Evolutionary conservation across 2,329 filamentous ascomycete genomes (phyloP).

Genomic region (Purpureocillium lavendulum): DNA sequence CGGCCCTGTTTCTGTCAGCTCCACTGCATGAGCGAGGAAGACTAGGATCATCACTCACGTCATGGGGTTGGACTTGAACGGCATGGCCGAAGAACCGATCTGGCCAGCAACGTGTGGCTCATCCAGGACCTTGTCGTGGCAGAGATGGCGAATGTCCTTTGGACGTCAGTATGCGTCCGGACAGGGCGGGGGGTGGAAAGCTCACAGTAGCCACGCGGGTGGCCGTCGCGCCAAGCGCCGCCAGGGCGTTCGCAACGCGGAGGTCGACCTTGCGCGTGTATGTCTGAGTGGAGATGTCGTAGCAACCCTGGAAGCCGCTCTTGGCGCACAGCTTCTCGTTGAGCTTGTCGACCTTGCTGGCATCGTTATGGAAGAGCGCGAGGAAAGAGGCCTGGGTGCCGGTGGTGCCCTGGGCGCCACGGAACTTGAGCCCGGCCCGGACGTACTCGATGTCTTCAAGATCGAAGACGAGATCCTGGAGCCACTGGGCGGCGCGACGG

Average conservation of each 20-base stretch:
- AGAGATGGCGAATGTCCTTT: constrained; percentile 64
- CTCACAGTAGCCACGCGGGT: not conserved
- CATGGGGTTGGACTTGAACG: constrained; percentile 15
- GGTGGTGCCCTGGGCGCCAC: constrained; percentile 60
- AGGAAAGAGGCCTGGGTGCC: constrained; percentile 71
- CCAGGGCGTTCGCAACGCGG: constrained; percentile 71
- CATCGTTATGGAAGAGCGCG: constrained; percentile 35
- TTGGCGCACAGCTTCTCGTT: constrained; percentile 49
- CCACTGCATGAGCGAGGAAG: not conserved
- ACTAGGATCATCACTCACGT: constrained; percentile 2
- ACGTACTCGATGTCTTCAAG: constrained; percentile 64
- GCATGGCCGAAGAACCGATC: constrained; percentile 50
- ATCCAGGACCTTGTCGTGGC: constrained; percentile 73
- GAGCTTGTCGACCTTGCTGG: constrained; percentile 41
- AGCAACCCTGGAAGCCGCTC: constrained; percentile 41
- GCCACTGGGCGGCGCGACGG: constrained; percentile 51
- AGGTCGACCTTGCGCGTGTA: constrained; percentile 74
- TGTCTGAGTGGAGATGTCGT: constrained; percentile 56
- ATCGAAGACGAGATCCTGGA: constrained; percentile 57
- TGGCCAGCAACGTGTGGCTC: constrained; percentile 76
- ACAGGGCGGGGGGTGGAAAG: no score
- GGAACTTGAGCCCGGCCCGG: constrained; percentile 62
- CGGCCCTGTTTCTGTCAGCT: constrained; percentile 3
- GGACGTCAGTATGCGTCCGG: constrained; percentile 48
- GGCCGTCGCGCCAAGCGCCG: constrained; percentile 70